A percentile compares a stretch with the other conserved stretches of the same genome.
phyloP scores from a whole-genome alignment of 2,329 filamentous ascomycete genomes.

The Verticillium nubilum region DNA sequence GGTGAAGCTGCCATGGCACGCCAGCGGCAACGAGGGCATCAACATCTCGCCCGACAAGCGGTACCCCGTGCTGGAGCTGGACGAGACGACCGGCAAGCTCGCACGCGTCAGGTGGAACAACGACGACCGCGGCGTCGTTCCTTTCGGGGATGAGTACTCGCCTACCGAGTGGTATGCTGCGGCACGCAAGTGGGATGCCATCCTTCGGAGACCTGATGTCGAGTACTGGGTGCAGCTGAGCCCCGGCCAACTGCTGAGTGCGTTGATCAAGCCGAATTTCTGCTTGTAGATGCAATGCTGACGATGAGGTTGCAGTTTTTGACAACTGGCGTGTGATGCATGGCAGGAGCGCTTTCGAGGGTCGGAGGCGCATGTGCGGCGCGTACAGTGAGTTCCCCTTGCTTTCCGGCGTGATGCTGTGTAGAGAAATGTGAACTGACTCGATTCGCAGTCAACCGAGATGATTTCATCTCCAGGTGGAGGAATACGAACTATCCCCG shows the following conservation, averaged over 20 bases:
- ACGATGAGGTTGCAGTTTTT: slow-evolving; percentile 57
- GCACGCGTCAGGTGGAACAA: slow-evolving; percentile 86
- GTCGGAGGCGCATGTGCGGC: slow-evolving; percentile 82
- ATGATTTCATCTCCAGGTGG: slow-evolving; percentile 76
- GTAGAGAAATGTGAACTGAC: neutral
- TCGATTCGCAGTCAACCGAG: slow-evolving; percentile 59
- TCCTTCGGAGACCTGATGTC: slow-evolving; percentile 59
- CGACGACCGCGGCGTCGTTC: slow-evolving; percentile 71
- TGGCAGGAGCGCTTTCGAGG: slow-evolving; percentile 76
- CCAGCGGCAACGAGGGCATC: slow-evolving; percentile 83
- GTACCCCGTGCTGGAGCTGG: slow-evolving; percentile 67
- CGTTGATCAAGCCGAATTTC: slow-evolving; percentile 28
- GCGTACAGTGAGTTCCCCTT: slow-evolving; percentile 68
- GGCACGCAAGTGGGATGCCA: slow-evolving; percentile 65
- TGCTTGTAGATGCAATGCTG: slow-evolving; percentile 5
- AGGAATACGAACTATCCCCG: slow-evolving; percentile 61
- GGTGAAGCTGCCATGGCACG: slow-evolving; percentile 66
- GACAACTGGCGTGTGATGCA: slow-evolving; percentile 96
- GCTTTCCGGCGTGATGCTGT: neutral
- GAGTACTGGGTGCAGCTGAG: slow-evolving; percentile 77
- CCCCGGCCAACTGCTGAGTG: slow-evolving; percentile 73
- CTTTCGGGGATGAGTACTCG: slow-evolving; percentile 40
- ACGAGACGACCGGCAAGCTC: slow-evolving; percentile 28
- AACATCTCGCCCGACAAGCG: slow-evolving; percentile 66
- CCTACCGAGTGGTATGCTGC: slow-evolving; percentile 71